These are phyloP conservation scores for Alnus glutinosa DNA, from an alignment of 306 rosid species.

Conservation along the genomic window DNA sequence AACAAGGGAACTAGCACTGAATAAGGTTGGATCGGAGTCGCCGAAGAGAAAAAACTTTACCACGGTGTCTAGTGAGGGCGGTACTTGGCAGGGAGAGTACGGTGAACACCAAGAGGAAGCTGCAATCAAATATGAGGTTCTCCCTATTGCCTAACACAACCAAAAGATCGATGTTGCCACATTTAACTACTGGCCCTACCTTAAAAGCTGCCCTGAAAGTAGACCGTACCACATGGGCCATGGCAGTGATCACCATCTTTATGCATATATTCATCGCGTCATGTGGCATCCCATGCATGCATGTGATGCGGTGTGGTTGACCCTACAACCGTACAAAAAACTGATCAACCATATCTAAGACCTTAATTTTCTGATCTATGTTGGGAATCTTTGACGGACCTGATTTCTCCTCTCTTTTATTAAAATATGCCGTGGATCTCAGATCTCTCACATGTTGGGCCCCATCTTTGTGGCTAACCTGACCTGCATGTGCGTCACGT, in stretches of 20 bases:
- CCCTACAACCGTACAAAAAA: neutral
- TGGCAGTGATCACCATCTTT: neutral
- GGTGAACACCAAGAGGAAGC: too few species aligned
- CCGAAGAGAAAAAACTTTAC: too few species aligned
- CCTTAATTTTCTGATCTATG: neutral
- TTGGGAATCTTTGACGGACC: constrained; percentile 20
- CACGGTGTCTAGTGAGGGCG: too few species aligned
- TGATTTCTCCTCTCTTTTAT: too few species aligned
- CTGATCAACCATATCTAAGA: neutral
- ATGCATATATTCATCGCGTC: neutral
- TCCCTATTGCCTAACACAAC: too few species aligned
- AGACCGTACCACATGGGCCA: neutral
- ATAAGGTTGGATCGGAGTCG: too few species aligned
- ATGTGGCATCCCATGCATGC: neutral
- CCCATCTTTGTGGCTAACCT: constrained; percentile 8
- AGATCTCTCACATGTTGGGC: constrained; percentile 29
- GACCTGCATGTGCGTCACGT: constrained; percentile 39
- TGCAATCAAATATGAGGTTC: too few species aligned
- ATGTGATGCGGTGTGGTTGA: too few species aligned
- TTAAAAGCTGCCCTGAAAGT: neutral
- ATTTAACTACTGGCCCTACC: neutral
- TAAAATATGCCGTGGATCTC: neutral
- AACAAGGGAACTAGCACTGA: too few species aligned
- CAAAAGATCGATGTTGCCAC: neutral
- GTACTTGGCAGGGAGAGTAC: too few species aligned